phyloP scores from a whole-genome alignment of 306 rosid species.

The Fragaria ananassa region DNA sequence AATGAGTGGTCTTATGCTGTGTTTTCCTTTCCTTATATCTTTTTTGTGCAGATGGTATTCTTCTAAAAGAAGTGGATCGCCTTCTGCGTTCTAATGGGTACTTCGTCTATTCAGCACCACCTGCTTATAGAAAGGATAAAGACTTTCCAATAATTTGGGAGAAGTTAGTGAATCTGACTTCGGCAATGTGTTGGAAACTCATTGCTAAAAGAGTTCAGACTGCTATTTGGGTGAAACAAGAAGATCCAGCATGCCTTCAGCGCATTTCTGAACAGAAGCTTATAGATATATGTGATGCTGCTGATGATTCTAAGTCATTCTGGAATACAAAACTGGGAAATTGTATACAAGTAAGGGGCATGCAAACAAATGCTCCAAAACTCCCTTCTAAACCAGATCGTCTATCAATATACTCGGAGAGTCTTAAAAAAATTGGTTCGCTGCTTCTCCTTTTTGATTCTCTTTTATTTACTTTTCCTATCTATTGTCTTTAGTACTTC shows the following conservation, averaged over 20 bases:
- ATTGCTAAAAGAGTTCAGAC: constrained; percentile 83
- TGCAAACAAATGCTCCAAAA: constrained; percentile 39
- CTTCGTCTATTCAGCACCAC: constrained; percentile 92
- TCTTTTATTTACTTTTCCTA: neutral
- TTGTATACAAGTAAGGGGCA: constrained; percentile 52
- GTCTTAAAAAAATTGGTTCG: constrained; percentile 66
- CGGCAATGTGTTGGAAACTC: constrained; percentile 97
- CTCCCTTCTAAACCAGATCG: constrained; percentile 63
- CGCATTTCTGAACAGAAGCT: constrained; percentile 49
- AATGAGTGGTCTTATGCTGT: constrained; percentile 7
- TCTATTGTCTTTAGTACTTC: neutral
- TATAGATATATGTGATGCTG: constrained; percentile 58
- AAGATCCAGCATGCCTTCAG: constrained; percentile 52
- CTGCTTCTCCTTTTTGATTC: constrained; percentile 21
- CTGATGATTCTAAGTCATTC: constrained; percentile 60
- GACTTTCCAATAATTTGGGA: constrained; percentile 77
- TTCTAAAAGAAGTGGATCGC: constrained; percentile 75
- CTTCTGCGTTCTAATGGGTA: constrained; percentile 75
- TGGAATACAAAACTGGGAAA: constrained; percentile 70
- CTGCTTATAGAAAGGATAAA: constrained; percentile 76
- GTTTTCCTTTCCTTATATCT: constrained; percentile 1
- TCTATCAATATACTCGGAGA: constrained; percentile 60
- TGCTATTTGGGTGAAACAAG: constrained; percentile 87
- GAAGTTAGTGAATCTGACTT: constrained; percentile 66
- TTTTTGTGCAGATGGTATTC: constrained; percentile 70